Percentiles rank a stretch among this genome's conserved stretches.
Evolutionary conservation across 352 stramenopile species (phyloP).

Genomic region (Phytopythium sindhum): DNA sequence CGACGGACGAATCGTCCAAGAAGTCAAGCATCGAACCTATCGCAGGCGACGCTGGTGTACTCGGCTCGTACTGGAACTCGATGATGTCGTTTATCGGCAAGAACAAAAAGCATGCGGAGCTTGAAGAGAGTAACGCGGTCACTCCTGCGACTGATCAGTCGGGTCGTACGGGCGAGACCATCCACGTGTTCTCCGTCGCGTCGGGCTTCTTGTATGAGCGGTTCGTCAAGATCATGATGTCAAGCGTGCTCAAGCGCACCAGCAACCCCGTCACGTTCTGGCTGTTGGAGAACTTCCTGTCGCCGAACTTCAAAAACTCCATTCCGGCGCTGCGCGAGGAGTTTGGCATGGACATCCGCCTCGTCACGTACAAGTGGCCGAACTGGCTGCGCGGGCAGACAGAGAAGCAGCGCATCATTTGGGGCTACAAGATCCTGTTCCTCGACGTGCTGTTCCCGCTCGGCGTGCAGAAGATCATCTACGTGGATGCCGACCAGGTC

Average conservation of each 20-base stretch:
- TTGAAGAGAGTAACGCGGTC: constrained; percentile 12
- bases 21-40: constrained; percentile 30
- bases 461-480: constrained; percentile 98
- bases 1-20: constrained; percentile 15
- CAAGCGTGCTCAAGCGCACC: constrained; percentile 96
- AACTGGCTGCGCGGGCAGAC: constrained; percentile 98
- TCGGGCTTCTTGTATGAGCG: constrained; percentile 98
- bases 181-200: constrained; percentile 99
- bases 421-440: constrained; percentile 99
- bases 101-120: constrained; percentile 17
- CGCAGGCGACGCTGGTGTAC: constrained; percentile 38
- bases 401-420: constrained; percentile 99
- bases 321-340: constrained; percentile 89
- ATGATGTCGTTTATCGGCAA: constrained; percentile 71
- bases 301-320: constrained; percentile 95
- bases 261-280: constrained; percentile 99
- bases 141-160: constrained; percentile 8
- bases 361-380: constrained; percentile 99
- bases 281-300: constrained; percentile 99
- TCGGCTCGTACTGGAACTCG: constrained; percentile 71
- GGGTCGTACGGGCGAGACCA: constrained; percentile 84
- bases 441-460: constrained; percentile 99
- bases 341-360: constrained; percentile 96
- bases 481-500: constrained; percentile 99
- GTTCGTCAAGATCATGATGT: constrained; percentile 99